Base-by-base conservation (phyloP, 306 rosid species). In the Macrotyloma uniflorum region DNA sequence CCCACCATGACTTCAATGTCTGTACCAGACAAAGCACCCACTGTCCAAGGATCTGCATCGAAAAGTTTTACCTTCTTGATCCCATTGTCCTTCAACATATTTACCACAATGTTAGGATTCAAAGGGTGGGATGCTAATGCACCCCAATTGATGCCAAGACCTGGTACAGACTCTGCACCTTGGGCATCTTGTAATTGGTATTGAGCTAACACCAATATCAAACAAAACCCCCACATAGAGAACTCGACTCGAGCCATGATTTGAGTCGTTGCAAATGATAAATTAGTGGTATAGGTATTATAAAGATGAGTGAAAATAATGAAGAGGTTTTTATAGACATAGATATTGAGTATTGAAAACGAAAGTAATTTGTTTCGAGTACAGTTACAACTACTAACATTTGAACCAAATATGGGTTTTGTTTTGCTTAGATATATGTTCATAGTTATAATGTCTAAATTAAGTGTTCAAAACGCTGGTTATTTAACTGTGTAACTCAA, bases 71-170 rank as follows among this genome's bases (percentile, higher is more conserved):
- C 91, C 80, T 89, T 90, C n/a, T 83, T 82, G 43, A 94, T 87
- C 2, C 89, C 91, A n/a, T 94, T 94, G 63, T 88, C 92, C 76
- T 89, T 89, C 45, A 94, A 67, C 88, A 92, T 15, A 4, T 82
- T 71, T 4, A 83, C 93, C 68, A 94, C 97, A 3, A 79, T 82
- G 13, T 0, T 3, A 1, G 97, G 87, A 11, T 50, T 18, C 80
- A 90, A 35, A 45, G 87, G 87, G 76, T 89, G 87, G 0, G 97
- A 89, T 8, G 91, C 45, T 49, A 89, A 54, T 15, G 86, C 24
- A 46, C 98, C 98, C 98, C 95, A 90, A 33, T 92, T 94, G 30
- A 89, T 83, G 19, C 98, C 98, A 35, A 88, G 42, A 15, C 87
- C 51, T 33, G 51, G 15, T 6, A 80, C 4, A 24, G 40, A 13